Percentiles rank a stretch among this genome's conserved stretches.
Conservation (phyloP, 176 grass and related monocot species). For the Triticum turgidum region DNA sequence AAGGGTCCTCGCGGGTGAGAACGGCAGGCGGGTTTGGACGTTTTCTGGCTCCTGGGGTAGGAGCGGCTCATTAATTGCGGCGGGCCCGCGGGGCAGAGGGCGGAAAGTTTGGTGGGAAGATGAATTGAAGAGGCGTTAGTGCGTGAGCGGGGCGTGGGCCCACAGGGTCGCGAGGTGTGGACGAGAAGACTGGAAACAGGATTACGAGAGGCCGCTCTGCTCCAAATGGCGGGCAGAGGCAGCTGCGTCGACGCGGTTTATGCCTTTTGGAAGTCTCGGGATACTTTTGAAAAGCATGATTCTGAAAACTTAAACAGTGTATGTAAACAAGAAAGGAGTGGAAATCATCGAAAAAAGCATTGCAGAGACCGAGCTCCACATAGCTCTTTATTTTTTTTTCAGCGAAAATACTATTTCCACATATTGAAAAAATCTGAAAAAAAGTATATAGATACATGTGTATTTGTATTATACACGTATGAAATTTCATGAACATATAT, state of each 20-base stretch:
- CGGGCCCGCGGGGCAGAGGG: not conserved
- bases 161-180: not conserved
- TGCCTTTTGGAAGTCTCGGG: not conserved
- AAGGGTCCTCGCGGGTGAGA: slow-evolving; percentile 1
- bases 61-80: not conserved
- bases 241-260: not conserved
- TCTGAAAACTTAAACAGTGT: not conserved
- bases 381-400: too few species aligned
- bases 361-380: too few species aligned
- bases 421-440: too few species aligned
- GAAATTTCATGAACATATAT: too few species aligned
- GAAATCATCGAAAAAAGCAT: too few species aligned
- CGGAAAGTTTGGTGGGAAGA: slow-evolving; percentile 8
- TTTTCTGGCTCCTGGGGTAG: not conserved
- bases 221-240: not conserved
- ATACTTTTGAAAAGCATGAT: not conserved
- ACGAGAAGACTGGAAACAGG: not conserved
- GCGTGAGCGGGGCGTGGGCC: not conserved
- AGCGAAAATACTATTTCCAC: too few species aligned
- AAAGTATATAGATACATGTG: too few species aligned
- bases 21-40: not conserved
- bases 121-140: not conserved
- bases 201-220: not conserved
- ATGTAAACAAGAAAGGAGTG: too few species aligned
- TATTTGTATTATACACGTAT: too few species aligned